phyloP scores from a whole-genome alignment of 352 stramenopile genomes.

The Phytophthora constricta region DNA sequence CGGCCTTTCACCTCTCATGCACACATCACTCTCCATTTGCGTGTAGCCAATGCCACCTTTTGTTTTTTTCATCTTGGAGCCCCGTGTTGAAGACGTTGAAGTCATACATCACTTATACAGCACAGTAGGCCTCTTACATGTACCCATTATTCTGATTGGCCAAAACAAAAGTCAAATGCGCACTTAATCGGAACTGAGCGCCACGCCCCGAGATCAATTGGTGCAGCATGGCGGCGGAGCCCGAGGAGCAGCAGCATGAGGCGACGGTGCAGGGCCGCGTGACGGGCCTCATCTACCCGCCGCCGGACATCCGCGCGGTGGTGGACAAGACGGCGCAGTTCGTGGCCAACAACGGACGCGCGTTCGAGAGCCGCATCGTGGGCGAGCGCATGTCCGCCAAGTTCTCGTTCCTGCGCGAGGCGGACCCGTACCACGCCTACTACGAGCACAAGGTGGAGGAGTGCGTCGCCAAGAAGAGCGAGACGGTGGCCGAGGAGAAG shows the following conservation, averaged over 20 bases:
- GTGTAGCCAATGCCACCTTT: not conserved
- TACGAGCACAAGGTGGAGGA: constrained; percentile 97
- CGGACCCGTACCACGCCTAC: constrained; percentile 98
- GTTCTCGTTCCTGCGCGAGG: constrained; percentile 96
- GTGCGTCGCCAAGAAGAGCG: constrained; percentile 63
- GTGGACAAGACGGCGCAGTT: constrained; percentile 99
- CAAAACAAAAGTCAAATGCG: too few species aligned
- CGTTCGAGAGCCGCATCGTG: constrained; percentile 97
- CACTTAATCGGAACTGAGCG: too few species aligned
- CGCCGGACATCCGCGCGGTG: constrained; percentile 97
- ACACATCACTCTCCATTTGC: not conserved
- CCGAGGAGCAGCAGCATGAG: constrained; percentile 26
- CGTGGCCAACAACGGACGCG: constrained; percentile 97
- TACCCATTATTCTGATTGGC: too few species aligned
- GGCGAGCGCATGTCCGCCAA: constrained; percentile 96
- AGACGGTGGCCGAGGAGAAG: constrained; percentile 15
- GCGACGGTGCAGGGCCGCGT: constrained; percentile 75
- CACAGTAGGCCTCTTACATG: too few species aligned
- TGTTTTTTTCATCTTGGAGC: not conserved
- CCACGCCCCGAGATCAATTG: not conserved
- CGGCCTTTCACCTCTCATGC: not conserved
- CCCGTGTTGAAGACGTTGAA: too few species aligned
- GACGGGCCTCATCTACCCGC: constrained; percentile 96
- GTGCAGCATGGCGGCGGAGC: constrained; percentile 25
- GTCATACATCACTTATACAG: too few species aligned